These are phyloP conservation scores for Borealophlyctis nickersoniae DNA, from an alignment of 192 early-diverging fungal species.

Conservation along the genomic window DNA sequence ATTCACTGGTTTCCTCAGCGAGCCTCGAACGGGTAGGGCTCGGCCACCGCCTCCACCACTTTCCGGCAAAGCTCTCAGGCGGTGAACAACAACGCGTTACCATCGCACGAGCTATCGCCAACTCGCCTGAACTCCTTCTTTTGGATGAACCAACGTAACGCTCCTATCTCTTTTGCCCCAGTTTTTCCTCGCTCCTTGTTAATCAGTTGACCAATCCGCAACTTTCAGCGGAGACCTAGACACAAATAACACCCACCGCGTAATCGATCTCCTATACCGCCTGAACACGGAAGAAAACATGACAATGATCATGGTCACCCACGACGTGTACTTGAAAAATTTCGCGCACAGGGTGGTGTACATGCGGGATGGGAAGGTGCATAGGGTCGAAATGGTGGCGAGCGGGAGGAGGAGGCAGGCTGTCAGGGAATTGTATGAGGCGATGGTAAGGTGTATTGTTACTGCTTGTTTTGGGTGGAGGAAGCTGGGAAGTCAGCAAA, in stretches of 20 bases:
- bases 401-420: constrained; percentile 1
- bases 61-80: constrained; percentile 27
- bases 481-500: background rate
- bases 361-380: constrained; percentile 36
- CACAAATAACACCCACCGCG: constrained; percentile 23
- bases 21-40: constrained; percentile 27
- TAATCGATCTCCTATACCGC: constrained; percentile 24
- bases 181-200: too few species aligned
- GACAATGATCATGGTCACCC: constrained; percentile 38
- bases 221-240: constrained; percentile 32
- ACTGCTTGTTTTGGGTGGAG: background rate
- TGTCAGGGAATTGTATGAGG: constrained; percentile 9
- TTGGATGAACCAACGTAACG: constrained; percentile 35
- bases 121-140: constrained; percentile 36
- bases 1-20: too few species aligned
- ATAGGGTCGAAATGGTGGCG: constrained; percentile 10
- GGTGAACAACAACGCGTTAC: constrained; percentile 32
- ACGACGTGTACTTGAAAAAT: constrained; percentile 34
- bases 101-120: constrained; percentile 59
- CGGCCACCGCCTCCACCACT: constrained; percentile 25
- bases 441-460: background rate
- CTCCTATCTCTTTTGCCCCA: too few species aligned
- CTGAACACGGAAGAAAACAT: constrained; percentile 25
- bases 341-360: constrained; percentile 30
- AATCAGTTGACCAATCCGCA: too few species aligned